These are phyloP conservation scores for Aspergillus bertholletiae DNA, from an alignment of 495 filamentous ascomycete species.

Conservation along the genomic window DNA sequence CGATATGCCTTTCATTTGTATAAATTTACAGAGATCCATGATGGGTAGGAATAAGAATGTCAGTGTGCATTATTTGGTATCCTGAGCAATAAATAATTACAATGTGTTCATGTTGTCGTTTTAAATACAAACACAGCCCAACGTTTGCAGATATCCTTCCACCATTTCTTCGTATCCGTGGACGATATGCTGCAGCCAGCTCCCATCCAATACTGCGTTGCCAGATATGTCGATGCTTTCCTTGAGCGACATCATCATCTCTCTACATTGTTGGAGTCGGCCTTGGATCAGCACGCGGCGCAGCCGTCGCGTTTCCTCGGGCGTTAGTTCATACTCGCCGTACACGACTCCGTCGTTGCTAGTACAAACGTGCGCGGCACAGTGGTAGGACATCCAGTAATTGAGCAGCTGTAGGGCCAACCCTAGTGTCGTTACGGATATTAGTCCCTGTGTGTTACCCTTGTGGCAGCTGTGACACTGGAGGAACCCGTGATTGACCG, in stretches of 20 bases:
- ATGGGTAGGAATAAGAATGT: not conserved
- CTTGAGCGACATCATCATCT: slow-evolving; percentile 25
- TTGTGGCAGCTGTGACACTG: slow-evolving; percentile 36
- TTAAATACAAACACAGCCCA: slow-evolving; percentile 30
- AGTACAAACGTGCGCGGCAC: slow-evolving; percentile 8
- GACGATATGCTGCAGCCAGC: slow-evolving; percentile 32
- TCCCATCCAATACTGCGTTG: slow-evolving; percentile 8
- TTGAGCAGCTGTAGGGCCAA: slow-evolving; percentile 34
- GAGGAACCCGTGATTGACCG: slow-evolving; percentile 32
- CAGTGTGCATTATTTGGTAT: not conserved
- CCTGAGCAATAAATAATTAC: not conserved
- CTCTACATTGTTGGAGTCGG: slow-evolving; percentile 28
- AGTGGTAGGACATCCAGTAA: slow-evolving; percentile 32
- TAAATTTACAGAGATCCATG: no score
- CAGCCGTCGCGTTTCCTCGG: slow-evolving; percentile 32
- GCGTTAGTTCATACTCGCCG: slow-evolving; percentile 37
- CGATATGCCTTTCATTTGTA: not conserved
- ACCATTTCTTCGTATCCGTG: slow-evolving; percentile 33
- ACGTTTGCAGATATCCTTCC: slow-evolving; percentile 30
- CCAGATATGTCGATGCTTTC: slow-evolving; percentile 15
- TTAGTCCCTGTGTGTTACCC: slow-evolving; percentile 28
- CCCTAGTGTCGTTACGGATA: slow-evolving; percentile 33
- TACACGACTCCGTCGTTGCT: slow-evolving; percentile 24
- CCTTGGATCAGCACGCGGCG: slow-evolving; percentile 30
- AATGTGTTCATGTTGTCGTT: not conserved